Percentiles rank a stretch among this genome's conserved stretches.
phyloP scores from a whole-genome alignment of 345 rosid species.

The Crucihimalaya himalaica region DNA sequence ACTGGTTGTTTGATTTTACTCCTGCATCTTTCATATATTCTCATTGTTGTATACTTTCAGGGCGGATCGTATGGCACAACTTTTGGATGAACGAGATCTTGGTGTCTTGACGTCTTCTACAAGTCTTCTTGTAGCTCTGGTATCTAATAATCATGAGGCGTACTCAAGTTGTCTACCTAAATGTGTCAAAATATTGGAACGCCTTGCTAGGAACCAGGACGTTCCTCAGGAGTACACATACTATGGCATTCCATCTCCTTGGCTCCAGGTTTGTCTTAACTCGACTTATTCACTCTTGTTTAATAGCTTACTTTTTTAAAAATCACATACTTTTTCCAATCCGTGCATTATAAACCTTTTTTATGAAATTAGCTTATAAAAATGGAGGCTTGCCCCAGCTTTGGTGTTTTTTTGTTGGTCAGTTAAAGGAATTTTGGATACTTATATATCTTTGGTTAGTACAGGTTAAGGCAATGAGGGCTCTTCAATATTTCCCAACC shows the following conservation, averaged over 20 bases:
- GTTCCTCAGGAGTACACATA: conserved; percentile 99
- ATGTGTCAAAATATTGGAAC: conserved; percentile 93
- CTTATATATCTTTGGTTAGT: conserved; percentile 17
- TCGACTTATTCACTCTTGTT: conserved; percentile 6
- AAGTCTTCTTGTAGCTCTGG: conserved; percentile 98
- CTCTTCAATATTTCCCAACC: conserved; percentile 88
- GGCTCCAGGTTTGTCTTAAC: conserved; percentile 86
- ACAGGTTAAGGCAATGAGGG: conserved; percentile 94
- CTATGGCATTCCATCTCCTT: conserved; percentile 99
- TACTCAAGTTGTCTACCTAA: conserved; percentile 95
- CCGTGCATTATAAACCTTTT: conserved; percentile 1
- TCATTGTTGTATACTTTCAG: conserved; percentile 44
- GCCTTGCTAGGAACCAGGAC: conserved; percentile 96
- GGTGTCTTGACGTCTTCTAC: conserved; percentile 96
- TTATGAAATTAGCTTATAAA: conserved; percentile 9
- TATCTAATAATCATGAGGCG: conserved; percentile 85
- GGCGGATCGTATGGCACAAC: conserved; percentile 98
- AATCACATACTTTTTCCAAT: not conserved
- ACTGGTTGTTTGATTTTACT: conserved; percentile 5
- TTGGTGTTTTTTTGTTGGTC: conserved; percentile 21
- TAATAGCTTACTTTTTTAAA: not conserved
- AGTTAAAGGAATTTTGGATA: conserved; percentile 22
- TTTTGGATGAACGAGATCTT: conserved; percentile 99
- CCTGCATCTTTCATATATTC: conserved; percentile 23
- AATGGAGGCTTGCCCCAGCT: conserved; percentile 32